Base-by-base conservation (phyloP, 441 rosid genomes). In the Manihot esculenta region DNA sequence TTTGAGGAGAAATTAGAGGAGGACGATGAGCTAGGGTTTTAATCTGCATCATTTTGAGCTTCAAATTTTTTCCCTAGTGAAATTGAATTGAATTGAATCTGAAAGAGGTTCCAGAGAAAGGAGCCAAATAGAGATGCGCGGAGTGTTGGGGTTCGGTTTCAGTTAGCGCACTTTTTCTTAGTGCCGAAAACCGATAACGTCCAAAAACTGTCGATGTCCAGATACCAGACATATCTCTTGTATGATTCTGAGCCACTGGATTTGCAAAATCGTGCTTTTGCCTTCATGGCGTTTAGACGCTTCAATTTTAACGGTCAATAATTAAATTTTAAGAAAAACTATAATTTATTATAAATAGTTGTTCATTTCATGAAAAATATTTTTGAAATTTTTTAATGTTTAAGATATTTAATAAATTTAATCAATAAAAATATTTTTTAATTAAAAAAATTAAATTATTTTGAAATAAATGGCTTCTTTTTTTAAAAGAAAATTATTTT, bases 1-100 rank as follows among this genome's bases (percentile, higher is more conserved):
- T 70, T 44, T 59, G 71, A 58, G 44, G 45, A 30, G 74, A 44
- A 60, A 70, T 23, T 3, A 53, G 14, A 27, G 56, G 53, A 41
- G 61, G 20, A 15, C 27, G 63, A 33, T 17, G 30, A 45, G 17
- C 9, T 49, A 75, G 68, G 68, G 74, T 41, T 65, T 65, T 71
- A 57, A 65, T 21, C 21, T 45, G 57, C 78, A 75, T 74, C 47
- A 10, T 60, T 60, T 49, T 41, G 42, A 38, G 42, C 42, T 38
- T 9, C 42, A 5, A 21, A 13, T 21, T 23, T 23, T 11, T 24
- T 2, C 10, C 7, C 7, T 8, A 23, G 20, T 0, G 13, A 55
- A 44, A 45, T 35, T 9, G n/a, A 41, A 23, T 51, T 26, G 38
- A 27, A 23, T 51, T 26, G 38, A 27, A 47, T 60, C 27, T 55